These are phyloP conservation scores for Saccharum hybrid DNA, from an alignment of 202 grass and related monocot genomes.

Conservation along the genomic window DNA sequence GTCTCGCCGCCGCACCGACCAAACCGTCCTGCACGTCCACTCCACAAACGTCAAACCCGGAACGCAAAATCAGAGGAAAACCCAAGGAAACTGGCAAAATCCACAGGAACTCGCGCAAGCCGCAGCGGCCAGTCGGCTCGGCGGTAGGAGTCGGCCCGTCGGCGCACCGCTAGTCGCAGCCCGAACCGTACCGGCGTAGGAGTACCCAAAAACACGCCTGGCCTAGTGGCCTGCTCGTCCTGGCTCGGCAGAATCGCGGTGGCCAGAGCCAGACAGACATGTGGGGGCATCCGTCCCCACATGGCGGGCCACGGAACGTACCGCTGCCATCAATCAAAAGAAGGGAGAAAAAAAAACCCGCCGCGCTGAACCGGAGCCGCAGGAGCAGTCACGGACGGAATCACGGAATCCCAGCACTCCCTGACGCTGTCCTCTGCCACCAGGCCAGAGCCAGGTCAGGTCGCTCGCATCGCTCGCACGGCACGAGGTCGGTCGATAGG, in stretches of 20 bases:
- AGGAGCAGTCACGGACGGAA: not conserved
- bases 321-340: not conserved
- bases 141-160: no score
- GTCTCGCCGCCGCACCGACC: slow-evolving; percentile 34
- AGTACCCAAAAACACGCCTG: not conserved
- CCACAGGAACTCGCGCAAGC: not conserved
- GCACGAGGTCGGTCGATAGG: slow-evolving; percentile 1
- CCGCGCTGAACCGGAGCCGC: not conserved
- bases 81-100: not conserved
- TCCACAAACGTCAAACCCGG: not conserved
- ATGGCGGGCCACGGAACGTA: not conserved
- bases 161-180: not conserved
- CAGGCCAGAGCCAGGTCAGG: not conserved
- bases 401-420: not conserved
- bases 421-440: no score
- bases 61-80: not conserved
- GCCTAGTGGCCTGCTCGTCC: not conserved
- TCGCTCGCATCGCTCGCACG: not conserved
- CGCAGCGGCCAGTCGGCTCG: not conserved
- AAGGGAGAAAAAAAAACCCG: not conserved
- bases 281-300: not conserved
- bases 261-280: not conserved
- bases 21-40: not conserved
- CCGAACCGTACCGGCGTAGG: not conserved
- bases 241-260: not conserved